Evolutionary conservation across 805 yeast species (phyloP).

Genomic region (Wickerhamomyces chambardii): DNA sequence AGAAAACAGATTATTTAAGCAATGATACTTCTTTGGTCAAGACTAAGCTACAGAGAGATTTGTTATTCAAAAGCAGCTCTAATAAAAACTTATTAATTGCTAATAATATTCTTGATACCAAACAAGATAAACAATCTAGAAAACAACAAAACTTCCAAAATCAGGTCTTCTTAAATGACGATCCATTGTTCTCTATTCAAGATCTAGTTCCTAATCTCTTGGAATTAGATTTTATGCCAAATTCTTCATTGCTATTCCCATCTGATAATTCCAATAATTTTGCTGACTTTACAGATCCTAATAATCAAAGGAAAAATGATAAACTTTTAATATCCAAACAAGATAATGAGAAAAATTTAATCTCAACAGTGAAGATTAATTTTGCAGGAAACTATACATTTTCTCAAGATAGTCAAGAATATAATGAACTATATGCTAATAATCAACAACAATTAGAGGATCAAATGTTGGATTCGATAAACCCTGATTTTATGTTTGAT

Average conservation of each 20-base stretch:
- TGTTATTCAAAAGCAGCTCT: slow-evolving; percentile 3
- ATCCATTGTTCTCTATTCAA: slow-evolving; percentile 26
- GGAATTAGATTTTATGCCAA: slow-evolving; percentile 9
- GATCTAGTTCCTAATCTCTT: slow-evolving; percentile 19
- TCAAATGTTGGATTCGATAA: slow-evolving; percentile 3
- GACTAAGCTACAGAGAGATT: slow-evolving; percentile 15
- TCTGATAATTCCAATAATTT: too few species aligned
- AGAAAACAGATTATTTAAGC: slow-evolving; percentile 37
- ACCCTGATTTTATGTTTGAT: slow-evolving; percentile 17
- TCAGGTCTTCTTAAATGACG: slow-evolving; percentile 23
- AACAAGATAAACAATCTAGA: not conserved
- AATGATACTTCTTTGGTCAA: slow-evolving; percentile 13
- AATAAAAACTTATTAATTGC: slow-evolving; percentile 1
- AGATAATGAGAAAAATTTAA: slow-evolving; percentile 11
- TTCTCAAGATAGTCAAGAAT: too few species aligned
- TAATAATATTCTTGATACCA: too few species aligned
- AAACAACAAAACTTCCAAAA: not conserved
- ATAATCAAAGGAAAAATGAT: slow-evolving; percentile 1
- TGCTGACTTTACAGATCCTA: too few species aligned
- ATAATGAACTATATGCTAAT: not conserved
- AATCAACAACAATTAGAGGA: not conserved
- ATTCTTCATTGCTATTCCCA: too few species aligned
- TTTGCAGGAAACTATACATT: not conserved
- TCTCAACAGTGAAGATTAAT: slow-evolving; percentile 1
- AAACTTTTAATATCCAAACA: slow-evolving; percentile 4